A percentile compares a stretch with the other conserved stretches of the same genome.
Conservation (phyloP, 208 protist species). For the Leishmania turanica region DNA sequence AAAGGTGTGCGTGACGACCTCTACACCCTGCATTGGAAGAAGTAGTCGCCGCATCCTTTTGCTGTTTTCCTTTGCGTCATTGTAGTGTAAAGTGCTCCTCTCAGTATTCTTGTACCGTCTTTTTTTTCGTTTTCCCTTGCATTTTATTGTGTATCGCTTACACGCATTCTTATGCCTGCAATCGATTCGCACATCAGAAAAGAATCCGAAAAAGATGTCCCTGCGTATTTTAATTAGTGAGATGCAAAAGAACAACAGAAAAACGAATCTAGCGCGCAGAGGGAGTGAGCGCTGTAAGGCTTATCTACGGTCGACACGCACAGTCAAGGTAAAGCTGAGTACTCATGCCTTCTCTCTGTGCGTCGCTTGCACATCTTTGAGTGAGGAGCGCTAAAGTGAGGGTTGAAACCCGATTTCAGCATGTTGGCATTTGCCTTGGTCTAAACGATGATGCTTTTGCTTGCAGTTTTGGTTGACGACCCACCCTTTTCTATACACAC, state of each 20-base stretch:
- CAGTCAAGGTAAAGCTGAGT: background rate
- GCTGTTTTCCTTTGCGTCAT: slow-evolving; percentile 5
- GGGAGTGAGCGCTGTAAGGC: background rate
- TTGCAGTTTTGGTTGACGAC: background rate
- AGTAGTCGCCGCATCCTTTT: slow-evolving; percentile 8
- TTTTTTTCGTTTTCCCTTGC: background rate
- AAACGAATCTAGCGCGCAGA: background rate
- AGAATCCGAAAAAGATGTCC: background rate
- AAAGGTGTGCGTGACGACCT: slow-evolving; percentile 77
- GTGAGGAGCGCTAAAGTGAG: background rate
- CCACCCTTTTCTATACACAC: background rate
- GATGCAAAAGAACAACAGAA: background rate
- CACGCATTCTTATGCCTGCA: background rate
- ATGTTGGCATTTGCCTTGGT: background rate
- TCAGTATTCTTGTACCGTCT: background rate
- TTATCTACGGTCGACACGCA: background rate
- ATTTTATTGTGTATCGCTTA: background rate
- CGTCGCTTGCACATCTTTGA: background rate
- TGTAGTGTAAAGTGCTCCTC: background rate
- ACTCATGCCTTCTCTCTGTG: background rate
- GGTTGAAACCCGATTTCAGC: background rate
- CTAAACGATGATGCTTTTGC: background rate
- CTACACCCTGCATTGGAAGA: slow-evolving; percentile 69
- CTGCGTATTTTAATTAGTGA: background rate
- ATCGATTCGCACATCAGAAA: background rate